phyloP scores from a whole-genome alignment of 164 flowering plant genomes.

The Vitis vinifera region ASM3070453v1 NC_081805.1:21161501-21162000 shows the following conservation, averaged over 20 bases:
- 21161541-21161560: no score
- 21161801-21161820: not conserved
- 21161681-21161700: not conserved
- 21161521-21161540: no score
- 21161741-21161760: not conserved
- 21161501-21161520: no score
- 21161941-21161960: conserved; percentile 71
- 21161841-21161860: not conserved
- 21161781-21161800: not conserved
- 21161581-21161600: no score
- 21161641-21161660: not conserved
- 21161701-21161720: not conserved
- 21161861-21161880: not conserved
- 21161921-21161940: conserved; percentile 76
- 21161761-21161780: not conserved
- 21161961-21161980: conserved; percentile 56
- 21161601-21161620: no score
- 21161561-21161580: no score
- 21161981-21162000: conserved; percentile 24
- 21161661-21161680: not conserved
- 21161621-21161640: not conserved
- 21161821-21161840: no score
- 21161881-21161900: conserved; percentile 52
- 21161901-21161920: conserved; percentile 79
- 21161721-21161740: not conserved